Conservation (phyloP, 305 asterid species). For the Fraxinus sp. region DNA sequence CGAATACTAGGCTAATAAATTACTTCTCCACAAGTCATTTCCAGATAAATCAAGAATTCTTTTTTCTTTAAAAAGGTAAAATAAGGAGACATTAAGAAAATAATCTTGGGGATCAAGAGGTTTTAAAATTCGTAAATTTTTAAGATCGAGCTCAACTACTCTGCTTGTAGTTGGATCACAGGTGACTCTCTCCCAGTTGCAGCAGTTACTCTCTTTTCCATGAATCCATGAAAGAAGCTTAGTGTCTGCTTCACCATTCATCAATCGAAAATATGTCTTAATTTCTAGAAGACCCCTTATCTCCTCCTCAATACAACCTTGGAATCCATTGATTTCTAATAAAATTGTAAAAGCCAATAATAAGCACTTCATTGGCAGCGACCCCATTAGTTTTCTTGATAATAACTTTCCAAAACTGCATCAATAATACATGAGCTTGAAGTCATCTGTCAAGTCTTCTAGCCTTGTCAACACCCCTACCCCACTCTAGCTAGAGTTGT, state of each 20-base stretch:
- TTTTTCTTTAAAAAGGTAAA: neutral
- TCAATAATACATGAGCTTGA: neutral
- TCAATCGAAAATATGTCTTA: neutral
- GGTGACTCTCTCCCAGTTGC: constrained; percentile 12
- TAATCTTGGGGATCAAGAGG: neutral
- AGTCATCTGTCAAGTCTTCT: neutral
- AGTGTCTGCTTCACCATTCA: neutral
- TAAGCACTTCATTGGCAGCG: neutral
- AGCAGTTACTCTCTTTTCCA: constrained; percentile 1
- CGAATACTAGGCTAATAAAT: neutral
- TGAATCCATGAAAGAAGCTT: neutral
- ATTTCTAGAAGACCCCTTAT: neutral
- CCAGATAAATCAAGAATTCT: neutral
- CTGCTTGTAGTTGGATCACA: neutral
- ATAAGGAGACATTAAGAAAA: neutral
- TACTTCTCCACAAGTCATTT: neutral
- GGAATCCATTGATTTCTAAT: neutral
- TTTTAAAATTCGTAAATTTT: neutral
- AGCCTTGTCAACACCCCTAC: neutral
- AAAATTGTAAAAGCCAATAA: neutral
- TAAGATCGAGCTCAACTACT: neutral
- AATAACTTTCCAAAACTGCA: neutral
- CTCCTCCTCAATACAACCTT: neutral
- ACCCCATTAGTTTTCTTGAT: neutral
- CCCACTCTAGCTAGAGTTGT: neutral